Conservation (phyloP, 108 stramenopile species). For the Fistulifera pelliculosa region DNA sequence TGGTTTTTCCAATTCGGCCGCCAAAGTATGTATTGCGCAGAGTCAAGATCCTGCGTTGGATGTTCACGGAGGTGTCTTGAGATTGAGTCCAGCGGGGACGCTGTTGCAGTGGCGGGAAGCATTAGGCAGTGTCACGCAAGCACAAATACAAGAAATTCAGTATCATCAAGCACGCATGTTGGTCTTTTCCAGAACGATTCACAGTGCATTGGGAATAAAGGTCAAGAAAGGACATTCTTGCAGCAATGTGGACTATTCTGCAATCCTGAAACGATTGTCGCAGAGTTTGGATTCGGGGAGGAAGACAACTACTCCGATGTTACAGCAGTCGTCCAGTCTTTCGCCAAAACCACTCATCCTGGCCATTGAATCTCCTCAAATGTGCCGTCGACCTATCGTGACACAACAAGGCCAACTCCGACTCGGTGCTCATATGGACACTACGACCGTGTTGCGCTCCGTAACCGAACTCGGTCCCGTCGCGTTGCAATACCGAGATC, state of each 20-base stretch:
- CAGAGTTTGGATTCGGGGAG: background rate
- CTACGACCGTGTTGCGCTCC: slow-evolving; percentile 15
- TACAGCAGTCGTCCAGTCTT: no score
- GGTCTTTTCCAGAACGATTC: slow-evolving; percentile 25
- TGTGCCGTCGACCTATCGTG: slow-evolving; percentile 44
- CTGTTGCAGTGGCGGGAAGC: slow-evolving; percentile 58
- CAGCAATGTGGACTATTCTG: slow-evolving; percentile 44
- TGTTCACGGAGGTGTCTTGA: slow-evolving; percentile 46
- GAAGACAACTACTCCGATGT: background rate
- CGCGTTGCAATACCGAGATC: slow-evolving; percentile 17
- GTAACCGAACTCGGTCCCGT: slow-evolving; percentile 14
- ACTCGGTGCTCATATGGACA: slow-evolving; percentile 33
- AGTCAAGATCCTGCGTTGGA: slow-evolving; percentile 28
- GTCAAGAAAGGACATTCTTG: slow-evolving; percentile 60
- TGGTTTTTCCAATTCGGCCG: slow-evolving; percentile 27
- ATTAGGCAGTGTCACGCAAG: slow-evolving; percentile 37
- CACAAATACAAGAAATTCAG: slow-evolving; percentile 22
- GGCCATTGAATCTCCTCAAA: slow-evolving; percentile 49
- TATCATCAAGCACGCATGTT: slow-evolving; percentile 24
- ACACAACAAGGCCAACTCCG: slow-evolving; percentile 54
- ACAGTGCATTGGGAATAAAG: slow-evolving; percentile 30
- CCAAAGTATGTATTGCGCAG: background rate
- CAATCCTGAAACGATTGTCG: slow-evolving; percentile 35
- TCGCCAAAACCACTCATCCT: slow-evolving; percentile 15
- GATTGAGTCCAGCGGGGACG: slow-evolving; percentile 54